Evolutionary conservation across 345 rosid genomes (phyloP), one percentile per base, ranked within the genome.

Genomic region (Rubroshorea leprosula): DNA sequence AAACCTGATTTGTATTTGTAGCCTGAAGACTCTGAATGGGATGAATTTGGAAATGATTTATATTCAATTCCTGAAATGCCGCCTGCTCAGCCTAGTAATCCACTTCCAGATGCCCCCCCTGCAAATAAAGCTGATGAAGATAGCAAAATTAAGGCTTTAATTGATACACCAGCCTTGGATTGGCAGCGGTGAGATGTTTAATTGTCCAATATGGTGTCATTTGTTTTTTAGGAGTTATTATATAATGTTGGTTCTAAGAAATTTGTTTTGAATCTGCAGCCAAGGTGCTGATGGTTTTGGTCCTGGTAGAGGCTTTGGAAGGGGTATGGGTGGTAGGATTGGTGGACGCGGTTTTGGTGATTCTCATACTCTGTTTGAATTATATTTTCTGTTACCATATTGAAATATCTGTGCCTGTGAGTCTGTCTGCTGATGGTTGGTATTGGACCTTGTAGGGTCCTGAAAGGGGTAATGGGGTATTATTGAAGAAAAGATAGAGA

Each of bases 281-380:
- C 97, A 85, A 85, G 91, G 84, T 63, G 66, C 77, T 14, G 99
- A 94, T 73, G 77, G 77, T 65, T 89, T 83, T 82, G 97, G 82
- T 49, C 64, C 81, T 68, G 97, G 99, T 57, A 85, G 96, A 82
- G 97, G 97, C 65, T 90, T 82, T 57, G 95, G 95, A 39, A 82
- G 97, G 85, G 97, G 87, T 51, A 76, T 83, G 86, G 78, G 56
- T 69, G 99, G 97, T 63, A 80, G 99, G 74, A 80, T 85, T 78
- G 90, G 92, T 12, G 94, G 94, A 49, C 99, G 99, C 72, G 93
- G 98, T 73, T 91, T 88, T 61, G 98, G 96, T 91, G 72, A 86
- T 68, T 67, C 21, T 71, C 74, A 61, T 58, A 48, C 44, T 4
- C 65, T 53, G 58, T 24, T 26, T 56, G n/a, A 49, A 3, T 21